Base-by-base conservation (phyloP, 148 eudicot genomes). In the Beta vulgaris region DNA sequence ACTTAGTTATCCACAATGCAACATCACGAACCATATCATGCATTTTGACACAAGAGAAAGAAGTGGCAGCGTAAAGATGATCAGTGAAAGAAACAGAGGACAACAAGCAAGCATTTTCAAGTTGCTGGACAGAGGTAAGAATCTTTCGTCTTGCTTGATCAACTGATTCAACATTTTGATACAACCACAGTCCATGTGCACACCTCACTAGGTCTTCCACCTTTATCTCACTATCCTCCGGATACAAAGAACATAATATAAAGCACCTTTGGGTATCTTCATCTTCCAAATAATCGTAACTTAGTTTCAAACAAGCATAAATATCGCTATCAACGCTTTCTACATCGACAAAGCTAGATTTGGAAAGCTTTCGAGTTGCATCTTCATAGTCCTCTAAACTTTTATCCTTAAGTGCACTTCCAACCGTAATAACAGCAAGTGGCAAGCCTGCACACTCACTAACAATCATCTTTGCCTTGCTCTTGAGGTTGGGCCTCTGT, bases 21-120 rank as follows among this genome's bases (percentile, higher is more conserved):
- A 68, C 53, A 68, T 43, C 71, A 68, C 71, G 71, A 23, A 68
- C 71, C 71, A 68, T 43, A 28, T 68, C 71, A 29, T 68, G 71
- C 71, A 68, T 68, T 44, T 23, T 44, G 7, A 68, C 35, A n/a
- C 32, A 57, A 7, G 61, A n/a, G n/a, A n/a, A n/a, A n/a, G n/a
- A n/a, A n/a, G n/a, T n/a, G n/a, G n/a, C n/a, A n/a, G n/a, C n/a
- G n/a, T n/a, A n/a, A n/a, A n/a, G n/a, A n/a, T n/a, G n/a, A n/a
- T n/a, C n/a, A n/a, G n/a, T n/a, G n/a, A n/a, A n/a, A n/a, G n/a
- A n/a, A n/a, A n/a, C n/a, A 23, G 14, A 6, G 12, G 53, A 42
- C 6, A 68, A 28, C 54, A 68, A 36, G 29, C 53, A 23, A 26
- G 54, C 71, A 42, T 68, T 11, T 44, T 21, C 54, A 15, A 68